A percentile compares a stretch with the other conserved stretches of the same genome.
These are phyloP conservation scores for Gracilaria domingensis DNA, from an alignment of 23 red algal species.

Conservation along the genomic window DNA sequence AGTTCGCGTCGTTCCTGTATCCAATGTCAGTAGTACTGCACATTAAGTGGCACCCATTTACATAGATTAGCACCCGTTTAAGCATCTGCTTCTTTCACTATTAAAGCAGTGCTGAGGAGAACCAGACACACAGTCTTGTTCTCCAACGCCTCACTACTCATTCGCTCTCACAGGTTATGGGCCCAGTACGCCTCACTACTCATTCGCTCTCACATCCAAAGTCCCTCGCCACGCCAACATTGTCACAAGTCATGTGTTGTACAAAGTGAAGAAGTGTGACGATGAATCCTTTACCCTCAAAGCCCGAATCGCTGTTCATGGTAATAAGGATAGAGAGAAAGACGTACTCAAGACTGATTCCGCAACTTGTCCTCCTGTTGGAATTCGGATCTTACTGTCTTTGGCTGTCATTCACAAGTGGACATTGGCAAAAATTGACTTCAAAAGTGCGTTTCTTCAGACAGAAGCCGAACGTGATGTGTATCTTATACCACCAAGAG, in stretches of 20 bases:
- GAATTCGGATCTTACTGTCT: slow-evolving; percentile 28
- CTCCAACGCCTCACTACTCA: no score
- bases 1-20: slow-evolving; percentile 27
- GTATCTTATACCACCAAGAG: slow-evolving; percentile 32
- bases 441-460: slow-evolving; percentile 44
- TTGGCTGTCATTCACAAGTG: slow-evolving; percentile 15
- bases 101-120: no score
- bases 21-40: not conserved
- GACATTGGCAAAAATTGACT: slow-evolving; percentile 35
- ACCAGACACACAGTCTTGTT: no score
- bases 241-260: slow-evolving; percentile 42
- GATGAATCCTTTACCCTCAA: slow-evolving; percentile 48
- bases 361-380: slow-evolving; percentile 36
- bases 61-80: no score
- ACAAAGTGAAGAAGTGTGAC: slow-evolving; percentile 50
- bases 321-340: slow-evolving; percentile 29
- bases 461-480: slow-evolving; percentile 55
- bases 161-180: no score
- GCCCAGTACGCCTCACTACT: no score
- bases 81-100: no score
- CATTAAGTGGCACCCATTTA: no score
- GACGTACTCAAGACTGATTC: slow-evolving; percentile 39
- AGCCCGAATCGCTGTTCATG: slow-evolving; percentile 32
- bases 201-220: no score
- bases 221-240: no score